phyloP scores from a whole-genome alignment of 1,284 basidiomycete genomes.

The Earliella scabrosa region DNA sequence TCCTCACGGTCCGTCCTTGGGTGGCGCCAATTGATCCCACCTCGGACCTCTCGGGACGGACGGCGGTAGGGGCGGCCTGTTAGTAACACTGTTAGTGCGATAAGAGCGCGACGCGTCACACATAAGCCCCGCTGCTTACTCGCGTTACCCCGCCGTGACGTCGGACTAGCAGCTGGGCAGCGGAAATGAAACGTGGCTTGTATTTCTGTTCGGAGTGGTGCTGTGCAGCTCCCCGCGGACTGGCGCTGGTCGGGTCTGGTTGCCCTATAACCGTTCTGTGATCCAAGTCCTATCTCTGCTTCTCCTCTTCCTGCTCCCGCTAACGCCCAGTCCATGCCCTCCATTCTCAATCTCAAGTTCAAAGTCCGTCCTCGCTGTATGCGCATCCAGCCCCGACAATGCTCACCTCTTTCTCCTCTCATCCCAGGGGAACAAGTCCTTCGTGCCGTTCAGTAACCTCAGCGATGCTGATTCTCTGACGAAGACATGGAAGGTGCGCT shows the following conservation, averaged over 20 bases:
- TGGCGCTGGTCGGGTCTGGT: slow-evolving; percentile 23
- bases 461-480: slow-evolving; percentile 80
- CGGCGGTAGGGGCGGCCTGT: not conserved
- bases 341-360: slow-evolving; percentile 87
- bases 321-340: slow-evolving; percentile 58
- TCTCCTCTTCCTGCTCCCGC: slow-evolving; percentile 25
- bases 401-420: slow-evolving; percentile 29
- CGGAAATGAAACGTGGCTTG: not conserved
- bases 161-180: no score
- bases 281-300: slow-evolving; percentile 26
- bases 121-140: no score
- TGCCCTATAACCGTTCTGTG: slow-evolving; percentile 33
- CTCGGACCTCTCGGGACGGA: slow-evolving; percentile 5
- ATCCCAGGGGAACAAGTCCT: slow-evolving; percentile 84
- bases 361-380: slow-evolving; percentile 53
- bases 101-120: no score
- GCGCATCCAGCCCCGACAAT: slow-evolving; percentile 18
- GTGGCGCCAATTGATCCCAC: not conserved
- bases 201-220: not conserved
- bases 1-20: not conserved
- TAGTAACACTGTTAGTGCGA: no score
- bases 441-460: slow-evolving; percentile 86
- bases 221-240: not conserved
- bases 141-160: no score
- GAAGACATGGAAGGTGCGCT: slow-evolving; percentile 80